Base-by-base conservation (phyloP, 2,329 filamentous ascomycete genomes). In the Leptographium flavum region DNA sequence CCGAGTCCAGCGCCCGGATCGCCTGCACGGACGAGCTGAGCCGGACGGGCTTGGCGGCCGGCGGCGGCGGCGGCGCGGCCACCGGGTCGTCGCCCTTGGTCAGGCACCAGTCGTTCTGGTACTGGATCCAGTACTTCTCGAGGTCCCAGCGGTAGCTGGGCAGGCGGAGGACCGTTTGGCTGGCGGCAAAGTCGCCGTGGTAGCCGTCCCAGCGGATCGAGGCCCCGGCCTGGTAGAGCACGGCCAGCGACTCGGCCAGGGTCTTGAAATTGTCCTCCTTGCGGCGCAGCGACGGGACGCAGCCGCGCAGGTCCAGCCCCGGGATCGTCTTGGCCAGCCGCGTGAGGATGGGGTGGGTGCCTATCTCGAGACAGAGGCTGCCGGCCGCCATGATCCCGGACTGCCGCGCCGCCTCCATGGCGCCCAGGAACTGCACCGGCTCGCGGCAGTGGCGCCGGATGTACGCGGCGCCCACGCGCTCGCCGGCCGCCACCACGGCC, bases 41-140 rank as follows among this genome's bases (percentile, higher is more conserved):
- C 42, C 42, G 22, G 37, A 43, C 19, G 27, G 39, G 9, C 28
- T 27, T 6, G n/a, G 27, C 33, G 14, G 35, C 27, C 7, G 36
- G 32, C 21, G n/a, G 25, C 35, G 21, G 30, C 35, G 14, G 30
- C 17, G 31, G 19, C 15, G 30, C 14, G 21, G 14, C 33, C 5
- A 31, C 28, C 1, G 19, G 17, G 28, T 21, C 4, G 57, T 79
- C 68, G 46, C 69, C 79, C 63, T 83, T 84, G 50, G 70, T 77
- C 39, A 83, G 62, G 28, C 69, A 73, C 77, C 78, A 85, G 31
- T 63, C 60, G 25, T 61, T 60, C 2, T 57, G 67, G 58, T 83
- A 83, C 56, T 77, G 75, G 15, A 83, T 69, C 79, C 79, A 83
- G 60, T 85, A 84, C 52, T 74, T 76, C 67, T 85, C 84, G 50